Conservation (phyloP, 1,284 basidiomycete species). For the Macrocystidia cucumis region DNA sequence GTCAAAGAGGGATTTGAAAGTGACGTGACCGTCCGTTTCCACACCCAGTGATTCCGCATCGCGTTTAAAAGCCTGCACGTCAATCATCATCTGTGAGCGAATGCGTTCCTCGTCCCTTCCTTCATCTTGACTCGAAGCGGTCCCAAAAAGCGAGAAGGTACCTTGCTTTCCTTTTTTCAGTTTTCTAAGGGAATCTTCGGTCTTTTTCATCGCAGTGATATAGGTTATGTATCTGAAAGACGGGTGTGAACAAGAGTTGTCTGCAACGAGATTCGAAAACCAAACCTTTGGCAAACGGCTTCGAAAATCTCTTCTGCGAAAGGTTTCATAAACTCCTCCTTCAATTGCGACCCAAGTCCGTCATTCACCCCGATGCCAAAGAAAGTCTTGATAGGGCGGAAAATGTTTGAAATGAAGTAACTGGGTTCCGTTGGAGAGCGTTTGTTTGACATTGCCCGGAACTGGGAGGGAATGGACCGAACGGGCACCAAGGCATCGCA, state of each 20-base stretch:
- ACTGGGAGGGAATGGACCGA: constrained; percentile 82
- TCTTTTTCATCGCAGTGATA: constrained; percentile 80
- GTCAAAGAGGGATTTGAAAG: constrained; percentile 50
- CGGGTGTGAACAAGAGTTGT: constrained; percentile 1
- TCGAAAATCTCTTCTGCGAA: constrained; percentile 70
- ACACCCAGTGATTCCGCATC: constrained; percentile 72
- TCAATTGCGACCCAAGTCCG: constrained; percentile 50
- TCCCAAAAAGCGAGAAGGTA: constrained; percentile 73
- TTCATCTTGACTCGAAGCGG: constrained; percentile 48
- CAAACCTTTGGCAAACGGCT: constrained; percentile 61
- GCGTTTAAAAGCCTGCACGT: constrained; percentile 75
- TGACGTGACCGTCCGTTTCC: constrained; percentile 42
- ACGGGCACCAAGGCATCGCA: constrained; percentile 84
- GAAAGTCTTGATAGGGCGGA: constrained; percentile 78
- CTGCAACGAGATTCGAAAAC: constrained; percentile 3
- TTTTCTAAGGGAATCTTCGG: constrained; percentile 79
- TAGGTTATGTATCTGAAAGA: constrained; percentile 53
- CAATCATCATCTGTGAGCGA: constrained; percentile 78
- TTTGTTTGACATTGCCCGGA: constrained; percentile 75
- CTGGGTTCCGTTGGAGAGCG: constrained; percentile 69
- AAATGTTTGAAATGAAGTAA: constrained; percentile 76
- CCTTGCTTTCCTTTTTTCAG: constrained; percentile 82
- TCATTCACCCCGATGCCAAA: constrained; percentile 55
- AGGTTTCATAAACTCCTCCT: constrained; percentile 39
- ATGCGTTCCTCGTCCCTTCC: constrained; percentile 76